Evolutionary conservation across 768 basidiomycete species (phyloP), one percentile per base, ranked within the genome.

Genomic region (Rhodotorula taiwanensis): DNA sequence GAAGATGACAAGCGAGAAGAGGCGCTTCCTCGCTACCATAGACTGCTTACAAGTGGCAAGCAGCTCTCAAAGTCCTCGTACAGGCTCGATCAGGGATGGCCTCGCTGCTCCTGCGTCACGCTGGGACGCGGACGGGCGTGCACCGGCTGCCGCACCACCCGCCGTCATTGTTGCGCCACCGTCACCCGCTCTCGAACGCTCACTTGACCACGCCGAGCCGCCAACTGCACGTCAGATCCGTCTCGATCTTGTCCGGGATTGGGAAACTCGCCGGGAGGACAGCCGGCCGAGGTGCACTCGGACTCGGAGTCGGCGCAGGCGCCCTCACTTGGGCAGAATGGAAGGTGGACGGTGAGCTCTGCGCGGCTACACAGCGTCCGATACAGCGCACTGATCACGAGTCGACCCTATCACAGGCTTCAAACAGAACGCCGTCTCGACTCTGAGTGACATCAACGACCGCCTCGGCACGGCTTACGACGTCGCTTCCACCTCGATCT

Each of bases 281-380:
- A 0, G 68, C 68, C 0, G 60, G 64, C 0, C n/a, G 68, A 10
- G 68, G 68, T 6, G 68, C 41, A 5, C 39, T 70, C 27, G 64
- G 64, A 11, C 56, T 70, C 5, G 70, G 67, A 2, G 82, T 93
- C 30, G 93, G 93, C 7, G 92, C 87, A 0, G 93, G 93, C 15
- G 86, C 89, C 0, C 78, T 94, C 60, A 89, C 89, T 8, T 98
- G 95, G 77, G 93, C 91, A 27, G 92, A 94, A 75, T 94, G 94
- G 79, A 92, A 92, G 78, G 86, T 94, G 72, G 93, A 98, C 79
- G 89, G 93, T 90, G 64, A 69, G 81, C 16, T 7, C n/a, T n/a
- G n/a, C 47, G 8, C 23, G 4, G 8, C 5, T 25, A 4, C 20
- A 23, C 11, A 44, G 20, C 11, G 13, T 41, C 13, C 13, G 56